Conservation (phyloP, 768 basidiomycete genomes). For the Agaricus blazei region DNA sequence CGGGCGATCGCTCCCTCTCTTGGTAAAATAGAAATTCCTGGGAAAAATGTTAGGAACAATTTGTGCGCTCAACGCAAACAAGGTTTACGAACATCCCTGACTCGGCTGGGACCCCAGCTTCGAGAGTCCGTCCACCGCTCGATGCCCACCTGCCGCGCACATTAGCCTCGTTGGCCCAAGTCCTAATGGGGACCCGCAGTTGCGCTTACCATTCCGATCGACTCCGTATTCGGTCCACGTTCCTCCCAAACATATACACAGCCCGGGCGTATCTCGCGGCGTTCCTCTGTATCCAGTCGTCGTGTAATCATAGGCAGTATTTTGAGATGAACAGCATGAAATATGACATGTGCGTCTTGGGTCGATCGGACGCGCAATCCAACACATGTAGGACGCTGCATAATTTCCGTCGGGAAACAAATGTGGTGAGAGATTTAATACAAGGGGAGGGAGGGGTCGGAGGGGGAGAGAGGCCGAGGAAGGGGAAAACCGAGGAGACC, state of each 20-base stretch:
- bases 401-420: slow-evolving; percentile 16
- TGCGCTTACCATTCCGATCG: slow-evolving; percentile 52
- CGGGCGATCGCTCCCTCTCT: slow-evolving; percentile 51
- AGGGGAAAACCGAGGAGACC: background rate
- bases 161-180: slow-evolving; percentile 9
- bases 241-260: slow-evolving; percentile 85
- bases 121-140: slow-evolving; percentile 82
- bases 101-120: slow-evolving; percentile 75
- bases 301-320: slow-evolving; percentile 63
- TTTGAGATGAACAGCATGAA: slow-evolving; percentile 60
- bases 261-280: slow-evolving; percentile 64
- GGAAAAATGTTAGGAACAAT: background rate
- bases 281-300: slow-evolving; percentile 72
- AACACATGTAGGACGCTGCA: slow-evolving; percentile 69
- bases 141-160: slow-evolving; percentile 52
- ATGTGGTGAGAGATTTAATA: background rate
- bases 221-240: slow-evolving; percentile 60
- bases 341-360: slow-evolving; percentile 66
- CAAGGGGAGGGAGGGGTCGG: background rate
- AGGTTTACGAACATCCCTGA: slow-evolving; percentile 55
- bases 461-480: background rate
- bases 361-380: slow-evolving; percentile 59
- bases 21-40: slow-evolving; percentile 79
- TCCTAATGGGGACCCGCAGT: slow-evolving; percentile 2
- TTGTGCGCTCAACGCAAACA: background rate